These are phyloP conservation scores for Colletotrichum sp. DNA, from an alignment of 2,329 filamentous ascomycete genomes.

Conservation along the genomic window DNA sequence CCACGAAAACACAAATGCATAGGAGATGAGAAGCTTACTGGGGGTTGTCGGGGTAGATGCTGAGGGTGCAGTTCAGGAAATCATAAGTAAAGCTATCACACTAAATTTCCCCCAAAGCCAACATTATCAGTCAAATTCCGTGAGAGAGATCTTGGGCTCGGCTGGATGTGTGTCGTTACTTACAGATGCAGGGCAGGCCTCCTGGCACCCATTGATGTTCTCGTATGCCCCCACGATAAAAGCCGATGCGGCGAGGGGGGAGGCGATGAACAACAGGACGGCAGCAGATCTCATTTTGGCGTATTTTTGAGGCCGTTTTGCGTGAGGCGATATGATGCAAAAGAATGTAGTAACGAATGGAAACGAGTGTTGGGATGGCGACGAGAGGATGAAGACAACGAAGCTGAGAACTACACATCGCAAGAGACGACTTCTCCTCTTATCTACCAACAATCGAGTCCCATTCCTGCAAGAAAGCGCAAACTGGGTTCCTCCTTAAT, in stretches of 20 bases:
- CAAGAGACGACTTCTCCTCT: neutral
- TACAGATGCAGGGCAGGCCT: neutral
- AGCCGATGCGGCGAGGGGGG: neutral
- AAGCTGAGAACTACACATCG: rapidly evolving
- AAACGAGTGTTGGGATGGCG: neutral
- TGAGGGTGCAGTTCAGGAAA: no score
- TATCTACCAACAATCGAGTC: neutral
- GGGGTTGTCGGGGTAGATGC: no score
- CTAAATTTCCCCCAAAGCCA: no score
- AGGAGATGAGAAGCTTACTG: no score
- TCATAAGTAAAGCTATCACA: no score
- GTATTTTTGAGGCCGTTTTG: no score
- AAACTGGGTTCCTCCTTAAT: neutral
- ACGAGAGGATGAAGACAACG: rapidly evolving
- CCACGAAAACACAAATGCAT: no score
- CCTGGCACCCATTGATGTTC: rapidly evolving
- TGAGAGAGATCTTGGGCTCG: no score
- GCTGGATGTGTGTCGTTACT: neutral
- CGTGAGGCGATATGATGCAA: no score
- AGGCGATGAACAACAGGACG: neutral
- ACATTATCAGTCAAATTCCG: no score
- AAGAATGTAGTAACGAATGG: neutral
- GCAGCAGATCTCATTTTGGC: neutral
- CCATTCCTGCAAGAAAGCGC: rapidly evolving
- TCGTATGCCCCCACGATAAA: neutral